Base-by-base conservation (phyloP, 306 rosid species). In the Begonia masoniana region DNA sequence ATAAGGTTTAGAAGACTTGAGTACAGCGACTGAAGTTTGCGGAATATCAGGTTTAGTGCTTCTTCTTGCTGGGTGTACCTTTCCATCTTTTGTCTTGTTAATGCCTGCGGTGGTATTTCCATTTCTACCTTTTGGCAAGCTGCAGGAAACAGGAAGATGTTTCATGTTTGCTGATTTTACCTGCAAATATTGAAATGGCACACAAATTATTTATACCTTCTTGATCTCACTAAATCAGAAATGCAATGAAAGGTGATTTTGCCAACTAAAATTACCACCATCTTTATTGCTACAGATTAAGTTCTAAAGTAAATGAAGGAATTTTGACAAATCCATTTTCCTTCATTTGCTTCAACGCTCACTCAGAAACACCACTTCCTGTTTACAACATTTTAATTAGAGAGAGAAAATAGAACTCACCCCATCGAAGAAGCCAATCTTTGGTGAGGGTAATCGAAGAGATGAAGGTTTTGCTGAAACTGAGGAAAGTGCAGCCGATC, bases 361-460 rank as follows among this genome's bases (percentile, higher is more conserved):
- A 45, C 49, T 45, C n/a, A 45, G 49, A 3, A 45, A 45, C 13
- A 45, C 7, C 49, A 45, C n/a, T 45, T n/a, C 49, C 13, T n/a
- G 49, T 45, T n/a, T 45, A 12, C 15, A 45, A 45, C 15, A 45
- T 10, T n/a, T n/a, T n/a, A 45, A 6, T 45, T 45, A 10, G n/a
- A 45, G 14, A 45, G 6, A n/a, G 49, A n/a, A 10, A 45, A 45
- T 2, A 4, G 9, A n/a, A 45, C 49, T 45, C 2, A 45, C 49
- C 49, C 49, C 49, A 45, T 45, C 49, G 4, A 45, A 45, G 15
- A 45, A 45, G 49, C 49, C 70, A 65, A 47, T 60, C 72, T 63
- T 75, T 65, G 59, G 62, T 65, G 51, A 46, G 77, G 7, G 69
- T 63, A 7, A 67, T 71, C 51, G 81, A 82, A 46, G 77, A 72